Base-by-base conservation (phyloP, 2,329 filamentous ascomycete genomes). In the Zarea fungicola region DNA sequence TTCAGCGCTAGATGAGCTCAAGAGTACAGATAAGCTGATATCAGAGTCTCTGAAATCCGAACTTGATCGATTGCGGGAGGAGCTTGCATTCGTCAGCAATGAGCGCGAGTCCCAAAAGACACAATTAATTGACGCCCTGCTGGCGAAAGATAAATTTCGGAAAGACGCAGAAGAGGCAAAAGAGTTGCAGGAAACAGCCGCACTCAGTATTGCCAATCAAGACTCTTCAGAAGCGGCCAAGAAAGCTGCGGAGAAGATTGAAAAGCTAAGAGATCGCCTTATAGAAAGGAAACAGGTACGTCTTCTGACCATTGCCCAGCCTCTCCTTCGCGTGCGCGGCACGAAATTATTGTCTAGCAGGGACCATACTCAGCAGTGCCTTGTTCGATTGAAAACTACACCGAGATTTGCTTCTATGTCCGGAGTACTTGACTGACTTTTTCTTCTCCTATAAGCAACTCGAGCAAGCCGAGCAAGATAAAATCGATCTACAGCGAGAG, bases 221-320 rank as follows among this genome's bases (percentile, higher is more conserved):
- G 64, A 65, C 49, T 54, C 53, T 28, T 60, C 58, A 5, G 69
- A 72, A 36, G 60, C 65, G 40, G 59, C 64, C 48, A 65, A 63
- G 52, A 76, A 75, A 63, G 59, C 62, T 41, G 61, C 60, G 52
- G 78, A 79, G 57, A 78, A 79, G 67, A 73, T 78, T 52, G 77
- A 80, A 58, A 81, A 81, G 67, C 69, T 82, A 40, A 74, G 76
- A 40, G 65, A 70, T 42, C 73, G 74, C 41, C 71, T 81, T 55
- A 74, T 74, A 62, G 72, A 79, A 62, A 69, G 79, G 59, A 77
- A 77, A 55, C 75, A 82, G 75, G 80, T 83, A 65, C 76, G 78
- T 69, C 34, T 31, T 11, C n/a, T n/a, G n/a, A n/a, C n/a, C n/a
- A n/a, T n/a, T n/a, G n/a, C n/a, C n/a, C n/a, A n/a, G n/a, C n/a